Evolutionary conservation across 106 monocot species (phyloP).

Genomic region (Ottelia alismoides): DNA sequence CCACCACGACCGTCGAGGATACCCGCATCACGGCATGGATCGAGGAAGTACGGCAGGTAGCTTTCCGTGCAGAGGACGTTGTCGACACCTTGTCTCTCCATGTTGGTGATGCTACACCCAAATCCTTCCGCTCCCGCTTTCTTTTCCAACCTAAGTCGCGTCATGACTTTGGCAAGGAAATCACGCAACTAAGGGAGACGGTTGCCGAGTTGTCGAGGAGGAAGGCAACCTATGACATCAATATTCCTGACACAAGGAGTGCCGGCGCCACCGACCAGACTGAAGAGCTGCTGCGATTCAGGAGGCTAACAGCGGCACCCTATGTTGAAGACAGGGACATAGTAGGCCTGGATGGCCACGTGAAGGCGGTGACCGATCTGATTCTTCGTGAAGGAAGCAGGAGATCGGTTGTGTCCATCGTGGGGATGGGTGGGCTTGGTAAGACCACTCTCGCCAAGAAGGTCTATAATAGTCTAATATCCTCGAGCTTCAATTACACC

Average conservation of each 20-base stretch:
- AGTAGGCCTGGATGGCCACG: no score
- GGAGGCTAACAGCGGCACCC: no score
- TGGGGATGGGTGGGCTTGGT: constrained; percentile 28
- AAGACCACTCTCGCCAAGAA: constrained; percentile 24
- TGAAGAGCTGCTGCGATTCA: no score
- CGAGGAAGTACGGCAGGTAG: neutral
- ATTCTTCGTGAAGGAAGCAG: no score
- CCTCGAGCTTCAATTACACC: constrained; percentile 12
- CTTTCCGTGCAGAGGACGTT: neutral
- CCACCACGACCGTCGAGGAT: neutral
- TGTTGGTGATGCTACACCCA: no score
- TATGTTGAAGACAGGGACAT: no score
- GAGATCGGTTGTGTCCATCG: constrained; percentile 23
- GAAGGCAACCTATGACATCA: neutral
- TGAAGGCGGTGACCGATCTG: no score
- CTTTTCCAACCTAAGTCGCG: neutral
- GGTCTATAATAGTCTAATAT: constrained; percentile 12
- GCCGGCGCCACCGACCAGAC: no score
- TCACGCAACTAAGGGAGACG: neutral
- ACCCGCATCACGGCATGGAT: neutral
- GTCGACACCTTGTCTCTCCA: neutral
- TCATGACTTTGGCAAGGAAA: neutral
- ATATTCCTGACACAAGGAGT: neutral
- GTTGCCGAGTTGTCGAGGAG: neutral
- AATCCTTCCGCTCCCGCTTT: no score